These are phyloP conservation scores for Ustilago vetiveriae DNA, from an alignment of 1,284 basidiomycete species.

Conservation along the genomic window DNA sequence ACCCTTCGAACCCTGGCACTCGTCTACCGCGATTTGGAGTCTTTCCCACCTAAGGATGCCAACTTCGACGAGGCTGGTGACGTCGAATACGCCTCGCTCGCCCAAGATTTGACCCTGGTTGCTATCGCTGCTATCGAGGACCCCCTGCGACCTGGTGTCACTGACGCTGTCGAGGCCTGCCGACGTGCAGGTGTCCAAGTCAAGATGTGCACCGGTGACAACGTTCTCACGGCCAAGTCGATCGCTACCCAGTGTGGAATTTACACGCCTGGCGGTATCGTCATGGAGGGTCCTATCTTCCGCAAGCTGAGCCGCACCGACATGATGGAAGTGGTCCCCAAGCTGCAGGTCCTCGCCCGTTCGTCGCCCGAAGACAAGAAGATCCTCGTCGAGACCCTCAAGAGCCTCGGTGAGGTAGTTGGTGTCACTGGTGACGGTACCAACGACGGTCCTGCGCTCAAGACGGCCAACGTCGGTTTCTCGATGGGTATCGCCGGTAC, in stretches of 20 bases:
- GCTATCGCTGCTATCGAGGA: constrained; percentile 94
- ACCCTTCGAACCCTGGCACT: constrained; percentile 90
- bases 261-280: constrained; percentile 87
- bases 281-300: constrained; percentile 92
- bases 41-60: constrained; percentile 78
- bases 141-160: constrained; percentile 88
- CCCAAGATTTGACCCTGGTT: constrained; percentile 81
- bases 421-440: constrained; percentile 98
- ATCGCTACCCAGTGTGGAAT: constrained; percentile 96
- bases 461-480: constrained; percentile 72
- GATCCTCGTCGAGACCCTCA: constrained; percentile 86
- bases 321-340: constrained; percentile 71
- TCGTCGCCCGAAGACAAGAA: constrained; percentile 98
- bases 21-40: constrained; percentile 86
- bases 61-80: constrained; percentile 70
- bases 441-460: constrained; percentile 96
- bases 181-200: constrained; percentile 89
- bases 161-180: constrained; percentile 85
- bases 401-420: constrained; percentile 88
- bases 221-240: constrained; percentile 84
- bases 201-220: constrained; percentile 99
- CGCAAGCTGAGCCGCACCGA: constrained; percentile 70
- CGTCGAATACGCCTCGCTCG: constrained; percentile 78
- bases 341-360: constrained; percentile 78
- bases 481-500: constrained; percentile 97